Evolutionary conservation across 2,329 filamentous ascomycete species (phyloP).

Genomic region (Phyllosticta paracitricarpa): DNA sequence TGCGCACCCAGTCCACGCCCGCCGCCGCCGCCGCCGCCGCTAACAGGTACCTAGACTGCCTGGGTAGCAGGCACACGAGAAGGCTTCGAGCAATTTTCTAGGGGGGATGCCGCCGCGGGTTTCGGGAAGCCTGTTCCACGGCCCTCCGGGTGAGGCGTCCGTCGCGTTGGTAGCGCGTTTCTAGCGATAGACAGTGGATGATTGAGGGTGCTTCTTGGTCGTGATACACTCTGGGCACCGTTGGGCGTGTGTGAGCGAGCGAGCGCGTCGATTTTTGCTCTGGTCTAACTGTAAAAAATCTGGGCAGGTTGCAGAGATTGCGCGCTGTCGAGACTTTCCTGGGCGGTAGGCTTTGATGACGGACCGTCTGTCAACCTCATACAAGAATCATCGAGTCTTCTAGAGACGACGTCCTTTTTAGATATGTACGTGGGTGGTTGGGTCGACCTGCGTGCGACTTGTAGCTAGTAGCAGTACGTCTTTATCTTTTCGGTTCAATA

Average conservation of each 20-base stretch:
- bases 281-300: neutral
- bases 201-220: too few species aligned
- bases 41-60: neutral
- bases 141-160: neutral
- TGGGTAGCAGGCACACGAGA: too few species aligned
- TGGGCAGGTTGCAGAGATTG: neutral
- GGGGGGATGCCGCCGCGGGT: neutral
- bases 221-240: too few species aligned
- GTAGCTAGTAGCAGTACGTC: neutral
- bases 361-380: neutral
- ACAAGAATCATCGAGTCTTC: neutral
- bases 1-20: neutral
- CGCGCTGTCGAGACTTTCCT: neutral
- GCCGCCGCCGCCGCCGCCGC: neutral
- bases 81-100: too few species aligned
- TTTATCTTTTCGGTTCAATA: neutral
- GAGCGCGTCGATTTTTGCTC: too few species aligned
- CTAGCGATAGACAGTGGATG: too few species aligned
- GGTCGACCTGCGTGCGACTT: neutral
- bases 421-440: neutral
- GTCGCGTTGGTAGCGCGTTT: neutral
- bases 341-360: neutral
- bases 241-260: too few species aligned
- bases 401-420: neutral
- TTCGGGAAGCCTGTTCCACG: neutral